Conservation (phyloP, 148 eudicot genomes). For the Amaranthus hypochondriacus region DNA sequence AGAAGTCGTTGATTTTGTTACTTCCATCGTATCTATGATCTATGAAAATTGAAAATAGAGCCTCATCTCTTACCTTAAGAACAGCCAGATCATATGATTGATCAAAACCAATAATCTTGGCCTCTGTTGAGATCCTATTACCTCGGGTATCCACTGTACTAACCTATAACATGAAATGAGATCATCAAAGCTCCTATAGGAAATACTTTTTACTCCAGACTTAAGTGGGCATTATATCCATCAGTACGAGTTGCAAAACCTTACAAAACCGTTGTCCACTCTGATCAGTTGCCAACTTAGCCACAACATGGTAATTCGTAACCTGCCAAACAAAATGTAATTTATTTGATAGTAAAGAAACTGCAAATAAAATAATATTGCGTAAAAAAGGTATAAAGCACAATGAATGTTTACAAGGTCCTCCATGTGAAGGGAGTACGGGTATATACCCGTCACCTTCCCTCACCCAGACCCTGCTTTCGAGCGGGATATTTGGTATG, state of each 20-base stretch:
- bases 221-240: slow-evolving; percentile 7
- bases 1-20: background rate
- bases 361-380: background rate
- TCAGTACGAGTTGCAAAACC: slow-evolving; percentile 47
- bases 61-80: slow-evolving; percentile 53
- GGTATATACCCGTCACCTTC: no score
- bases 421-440: no score
- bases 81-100: slow-evolving; percentile 86
- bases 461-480: no score
- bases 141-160: slow-evolving; percentile 57
- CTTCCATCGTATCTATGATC: background rate
- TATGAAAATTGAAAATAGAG: background rate
- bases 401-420: no score
- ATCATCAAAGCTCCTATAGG: background rate
- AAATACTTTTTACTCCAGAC: background rate
- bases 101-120: slow-evolving; percentile 66
- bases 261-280: slow-evolving; percentile 79
- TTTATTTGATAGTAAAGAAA: background rate
- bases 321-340: slow-evolving; percentile 45
- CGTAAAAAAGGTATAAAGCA: background rate
- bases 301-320: slow-evolving; percentile 86
- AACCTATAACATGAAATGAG: slow-evolving; percentile 38
- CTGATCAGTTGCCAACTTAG: slow-evolving; percentile 70
- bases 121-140: slow-evolving; percentile 57
- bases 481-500: no score